These are phyloP conservation scores for Solanum megistacrolobum DNA, from an alignment of 257 asterid genomes.

Conservation along the genomic window DNA sequence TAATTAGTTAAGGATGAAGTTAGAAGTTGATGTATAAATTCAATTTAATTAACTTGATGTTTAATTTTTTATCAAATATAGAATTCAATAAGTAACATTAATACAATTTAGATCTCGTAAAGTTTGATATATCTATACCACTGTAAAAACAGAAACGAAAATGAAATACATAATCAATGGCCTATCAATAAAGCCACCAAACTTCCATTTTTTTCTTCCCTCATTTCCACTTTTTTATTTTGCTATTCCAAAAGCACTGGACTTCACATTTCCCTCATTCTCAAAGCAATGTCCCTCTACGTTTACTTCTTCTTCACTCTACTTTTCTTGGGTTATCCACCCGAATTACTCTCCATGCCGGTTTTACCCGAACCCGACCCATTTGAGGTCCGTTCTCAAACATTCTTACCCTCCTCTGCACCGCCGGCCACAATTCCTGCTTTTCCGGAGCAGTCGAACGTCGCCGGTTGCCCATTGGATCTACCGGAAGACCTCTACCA, in stretches of 20 bases:
- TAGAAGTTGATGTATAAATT: background rate
- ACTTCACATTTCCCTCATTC: background rate
- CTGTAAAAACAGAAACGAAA: accelerated
- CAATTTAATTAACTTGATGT: background rate
- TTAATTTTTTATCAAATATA: no score
- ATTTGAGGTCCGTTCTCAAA: slow-evolving; percentile 38
- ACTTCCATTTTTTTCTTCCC: background rate
- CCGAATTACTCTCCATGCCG: slow-evolving; percentile 30
- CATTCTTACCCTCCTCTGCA: slow-evolving; percentile 29
- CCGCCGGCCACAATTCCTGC: slow-evolving; percentile 87
- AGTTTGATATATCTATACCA: no score
- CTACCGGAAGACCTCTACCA: slow-evolving; percentile 66
- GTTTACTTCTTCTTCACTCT: slow-evolving; percentile 15
- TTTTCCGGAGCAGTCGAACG: slow-evolving; percentile 78
- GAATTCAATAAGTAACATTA: background rate
- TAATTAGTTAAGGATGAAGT: background rate
- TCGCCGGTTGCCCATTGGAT: slow-evolving; percentile 62
- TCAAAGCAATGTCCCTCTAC: slow-evolving; percentile 39
- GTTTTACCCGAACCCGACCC: slow-evolving; percentile 55
- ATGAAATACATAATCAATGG: background rate
- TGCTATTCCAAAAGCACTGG: background rate
- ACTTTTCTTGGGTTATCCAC: slow-evolving; percentile 19
- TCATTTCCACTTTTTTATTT: background rate
- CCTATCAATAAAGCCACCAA: background rate
- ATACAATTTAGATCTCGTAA: no score